A percentile compares a stretch with the other conserved stretches of the same genome.
Evolutionary conservation across 176 grass and related monocot species (phyloP).

Genomic region (Urochloa ruziziensis): DNA sequence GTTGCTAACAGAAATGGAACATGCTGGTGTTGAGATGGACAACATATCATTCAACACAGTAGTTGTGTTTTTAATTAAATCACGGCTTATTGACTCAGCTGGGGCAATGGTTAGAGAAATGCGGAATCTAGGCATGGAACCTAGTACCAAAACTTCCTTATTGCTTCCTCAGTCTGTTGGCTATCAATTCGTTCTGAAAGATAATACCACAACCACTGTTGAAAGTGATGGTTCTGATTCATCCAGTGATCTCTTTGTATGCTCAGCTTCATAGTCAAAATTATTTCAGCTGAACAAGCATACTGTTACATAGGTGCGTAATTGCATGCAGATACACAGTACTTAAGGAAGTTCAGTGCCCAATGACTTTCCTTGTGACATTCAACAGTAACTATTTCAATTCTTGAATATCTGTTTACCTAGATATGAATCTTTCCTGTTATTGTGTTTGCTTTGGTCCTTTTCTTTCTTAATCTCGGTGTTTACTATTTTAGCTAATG

Average conservation of each 20-base stretch:
- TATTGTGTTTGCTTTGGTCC: not conserved
- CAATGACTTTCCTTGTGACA: constrained; percentile 5
- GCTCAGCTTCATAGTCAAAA: constrained; percentile 55
- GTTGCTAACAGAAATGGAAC: constrained; percentile 75
- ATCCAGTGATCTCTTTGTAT: constrained; percentile 51
- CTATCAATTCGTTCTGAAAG: constrained; percentile 23
- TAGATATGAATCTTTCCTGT: not conserved
- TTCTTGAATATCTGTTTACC: constrained; percentile 16
- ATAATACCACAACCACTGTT: constrained; percentile 11
- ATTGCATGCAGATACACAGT: constrained; percentile 22
- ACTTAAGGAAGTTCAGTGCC: constrained; percentile 3
- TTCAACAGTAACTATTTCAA: not conserved
- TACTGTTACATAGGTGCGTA: constrained; percentile 26
- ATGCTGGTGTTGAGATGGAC: constrained; percentile 58
- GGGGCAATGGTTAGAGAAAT: constrained; percentile 55
- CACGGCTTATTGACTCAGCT: constrained; percentile 38
- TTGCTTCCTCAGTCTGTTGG: constrained; percentile 49
- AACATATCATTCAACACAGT: constrained; percentile 65
- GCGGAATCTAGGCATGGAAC: constrained; percentile 65
- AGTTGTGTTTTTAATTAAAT: constrained; percentile 60
- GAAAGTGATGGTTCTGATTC: constrained; percentile 52
- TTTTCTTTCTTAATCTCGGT: not conserved
- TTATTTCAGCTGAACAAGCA: constrained; percentile 19
- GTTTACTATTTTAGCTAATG: not conserved
- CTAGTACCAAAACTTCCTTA: constrained; percentile 39